phyloP scores from a whole-genome alignment of 1,284 basidiomycete genomes.

The Papiliotrema laurentii region DNA sequence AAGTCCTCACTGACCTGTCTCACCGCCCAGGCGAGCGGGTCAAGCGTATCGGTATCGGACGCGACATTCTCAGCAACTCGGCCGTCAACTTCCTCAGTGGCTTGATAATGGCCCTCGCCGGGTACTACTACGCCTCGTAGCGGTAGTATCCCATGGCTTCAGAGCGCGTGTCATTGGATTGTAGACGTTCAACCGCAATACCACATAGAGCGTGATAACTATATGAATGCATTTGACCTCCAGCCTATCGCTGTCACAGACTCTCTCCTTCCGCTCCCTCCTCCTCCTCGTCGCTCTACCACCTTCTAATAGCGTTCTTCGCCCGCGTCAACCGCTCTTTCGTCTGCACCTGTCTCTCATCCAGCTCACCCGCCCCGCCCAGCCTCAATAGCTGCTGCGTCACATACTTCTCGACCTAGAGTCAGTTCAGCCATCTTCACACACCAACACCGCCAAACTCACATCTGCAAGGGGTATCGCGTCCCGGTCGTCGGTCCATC shows the following conservation, averaged over 20 bases:
- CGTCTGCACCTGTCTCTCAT: slow-evolving; percentile 21
- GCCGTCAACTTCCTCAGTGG: slow-evolving; percentile 38
- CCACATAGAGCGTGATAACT: no score
- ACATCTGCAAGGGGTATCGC: slow-evolving; percentile 39
- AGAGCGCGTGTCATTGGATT: no score
- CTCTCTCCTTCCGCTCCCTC: background rate
- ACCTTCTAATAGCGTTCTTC: slow-evolving; percentile 18
- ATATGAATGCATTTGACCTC: no score
- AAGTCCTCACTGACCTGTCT: slow-evolving; percentile 63
- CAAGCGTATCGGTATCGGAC: slow-evolving; percentile 61
- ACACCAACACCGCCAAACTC: slow-evolving; percentile 6
- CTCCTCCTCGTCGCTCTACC: background rate
- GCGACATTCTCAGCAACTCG: slow-evolving; percentile 66
- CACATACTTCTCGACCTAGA: slow-evolving; percentile 37
- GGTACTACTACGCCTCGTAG: slow-evolving; percentile 16
- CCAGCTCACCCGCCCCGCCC: slow-evolving; percentile 12
- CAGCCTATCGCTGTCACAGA: background rate
- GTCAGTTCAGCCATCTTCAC: background rate
- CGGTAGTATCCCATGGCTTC: no score
- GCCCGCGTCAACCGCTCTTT: slow-evolving; percentile 30
- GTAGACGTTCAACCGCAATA: no score
- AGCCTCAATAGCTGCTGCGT: slow-evolving; percentile 32
- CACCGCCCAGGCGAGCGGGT: slow-evolving; percentile 33
- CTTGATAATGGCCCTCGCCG: slow-evolving; percentile 19
- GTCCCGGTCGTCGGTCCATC: slow-evolving; percentile 22